phyloP scores from a whole-genome alignment of 176 grass and related monocot species.

The Olyra latifolia region DNA sequence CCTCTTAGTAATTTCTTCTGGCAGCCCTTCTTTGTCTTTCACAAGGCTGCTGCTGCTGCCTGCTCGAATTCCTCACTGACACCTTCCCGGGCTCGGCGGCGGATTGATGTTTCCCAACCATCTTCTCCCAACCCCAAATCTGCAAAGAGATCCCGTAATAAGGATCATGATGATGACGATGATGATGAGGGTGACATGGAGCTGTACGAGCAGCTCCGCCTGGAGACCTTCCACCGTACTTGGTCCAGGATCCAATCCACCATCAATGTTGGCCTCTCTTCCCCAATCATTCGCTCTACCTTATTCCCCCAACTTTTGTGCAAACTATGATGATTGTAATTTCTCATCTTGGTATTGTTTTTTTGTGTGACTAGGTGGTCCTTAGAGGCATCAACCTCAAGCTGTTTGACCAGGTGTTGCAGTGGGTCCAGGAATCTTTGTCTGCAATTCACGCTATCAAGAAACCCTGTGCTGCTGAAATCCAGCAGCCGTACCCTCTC shows the following conservation, averaged over 20 bases:
- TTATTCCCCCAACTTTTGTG: not conserved
- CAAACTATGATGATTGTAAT: not conserved
- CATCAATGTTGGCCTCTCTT: constrained; percentile 49
- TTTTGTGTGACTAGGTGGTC: constrained; percentile 48
- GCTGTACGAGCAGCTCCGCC: constrained; percentile 48
- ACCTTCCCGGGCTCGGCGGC: not conserved
- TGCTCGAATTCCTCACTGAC: not conserved
- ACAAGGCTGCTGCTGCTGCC: constrained; percentile 31
- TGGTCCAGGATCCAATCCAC: constrained; percentile 85
- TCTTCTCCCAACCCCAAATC: constrained; percentile 44
- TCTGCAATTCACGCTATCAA: constrained; percentile 28
- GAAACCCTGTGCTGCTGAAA: constrained; percentile 29
- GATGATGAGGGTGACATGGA: not conserved
- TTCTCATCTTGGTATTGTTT: constrained; percentile 18
- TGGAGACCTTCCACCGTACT: constrained; percentile 61
- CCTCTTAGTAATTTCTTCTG: constrained; percentile 9
- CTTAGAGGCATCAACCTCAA: constrained; percentile 73
- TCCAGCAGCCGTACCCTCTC: constrained; percentile 69
- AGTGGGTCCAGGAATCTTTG: constrained; percentile 72
- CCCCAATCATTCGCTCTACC: not conserved
- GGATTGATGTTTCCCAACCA: constrained; percentile 23
- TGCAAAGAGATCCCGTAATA: constrained; percentile 31
- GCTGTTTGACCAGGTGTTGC: constrained; percentile 77
- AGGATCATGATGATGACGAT: not conserved
- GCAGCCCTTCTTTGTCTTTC: constrained; percentile 82